Evolutionary conservation across 345 rosid genomes (phyloP).

Genomic region (Hirschfeldia incana): DNA sequence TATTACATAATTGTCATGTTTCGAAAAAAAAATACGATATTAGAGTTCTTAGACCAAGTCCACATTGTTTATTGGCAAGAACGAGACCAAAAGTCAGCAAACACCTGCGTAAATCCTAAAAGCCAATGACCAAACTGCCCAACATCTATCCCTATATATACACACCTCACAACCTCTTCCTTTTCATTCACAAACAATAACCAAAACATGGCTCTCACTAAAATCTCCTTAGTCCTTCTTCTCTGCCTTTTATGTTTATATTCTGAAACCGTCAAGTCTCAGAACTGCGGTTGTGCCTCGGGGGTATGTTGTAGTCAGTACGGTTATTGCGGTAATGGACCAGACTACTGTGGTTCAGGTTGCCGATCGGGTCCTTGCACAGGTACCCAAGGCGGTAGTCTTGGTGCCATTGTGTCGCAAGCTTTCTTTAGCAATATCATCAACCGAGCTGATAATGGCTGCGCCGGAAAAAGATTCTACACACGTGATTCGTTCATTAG

Average conservation of each 20-base stretch:
- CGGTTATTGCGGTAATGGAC: constrained; percentile 47
- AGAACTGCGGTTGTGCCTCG: constrained; percentile 57
- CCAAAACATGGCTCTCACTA: constrained; percentile 23
- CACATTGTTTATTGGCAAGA: background rate
- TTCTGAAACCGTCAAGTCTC: constrained; percentile 37
- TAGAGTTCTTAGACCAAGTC: background rate
- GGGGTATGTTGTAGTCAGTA: constrained; percentile 49
- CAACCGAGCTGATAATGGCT: constrained; percentile 38
- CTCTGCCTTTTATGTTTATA: constrained; percentile 30
- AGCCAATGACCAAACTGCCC: constrained; percentile 27
- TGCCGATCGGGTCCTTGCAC: constrained; percentile 56
- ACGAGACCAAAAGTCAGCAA: background rate
- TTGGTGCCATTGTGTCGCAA: constrained; percentile 45
- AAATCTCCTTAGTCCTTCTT: constrained; percentile 14
- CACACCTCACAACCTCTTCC: constrained; percentile 4
- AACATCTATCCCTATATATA: background rate
- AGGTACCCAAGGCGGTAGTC: background rate
- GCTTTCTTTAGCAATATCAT: constrained; percentile 48
- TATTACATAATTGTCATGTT: background rate
- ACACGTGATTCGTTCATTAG: constrained; percentile 39
- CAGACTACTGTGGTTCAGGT: constrained; percentile 46
- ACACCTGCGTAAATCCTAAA: background rate
- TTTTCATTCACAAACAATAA: background rate
- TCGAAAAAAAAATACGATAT: background rate
- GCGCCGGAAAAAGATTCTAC: constrained; percentile 55